Conservation (phyloP, 768 basidiomycete species). For the Guyanaporus albipodus region DNA sequence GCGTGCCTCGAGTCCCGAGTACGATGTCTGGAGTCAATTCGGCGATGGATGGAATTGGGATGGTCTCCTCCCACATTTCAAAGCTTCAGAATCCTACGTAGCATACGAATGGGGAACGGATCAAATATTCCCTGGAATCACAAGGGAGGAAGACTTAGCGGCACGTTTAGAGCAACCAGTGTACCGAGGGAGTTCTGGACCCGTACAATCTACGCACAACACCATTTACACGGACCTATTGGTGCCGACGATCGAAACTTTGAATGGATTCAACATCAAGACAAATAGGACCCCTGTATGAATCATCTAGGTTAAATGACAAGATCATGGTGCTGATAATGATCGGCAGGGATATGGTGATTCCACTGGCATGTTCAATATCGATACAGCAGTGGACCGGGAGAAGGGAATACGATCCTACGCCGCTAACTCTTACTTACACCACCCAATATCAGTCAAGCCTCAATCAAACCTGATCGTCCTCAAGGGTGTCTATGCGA, state of each 20-base stretch:
- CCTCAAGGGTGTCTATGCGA: constrained; percentile 6
- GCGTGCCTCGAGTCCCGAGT: constrained; percentile 18
- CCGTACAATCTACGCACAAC: constrained; percentile 15
- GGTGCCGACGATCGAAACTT: constrained; percentile 7
- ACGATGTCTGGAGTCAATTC: constrained; percentile 18
- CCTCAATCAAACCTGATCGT: constrained; percentile 12
- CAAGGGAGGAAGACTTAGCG: constrained; percentile 4
- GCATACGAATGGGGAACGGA: constrained; percentile 8
- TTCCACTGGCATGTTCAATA: constrained; percentile 18
- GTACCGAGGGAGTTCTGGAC: constrained; percentile 10
- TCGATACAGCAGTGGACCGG: constrained; percentile 17
- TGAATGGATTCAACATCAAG: constrained; percentile 9
- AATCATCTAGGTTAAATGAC: background rate
- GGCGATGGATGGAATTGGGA: constrained; percentile 17
- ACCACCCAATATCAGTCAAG: constrained; percentile 2
- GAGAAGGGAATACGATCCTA: constrained; percentile 14
- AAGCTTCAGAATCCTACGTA: constrained; percentile 9
- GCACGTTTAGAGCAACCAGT: constrained; percentile 7
- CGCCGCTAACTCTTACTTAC: constrained; percentile 16
- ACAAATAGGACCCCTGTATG: constrained; percentile 13
- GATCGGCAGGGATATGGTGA: constrained; percentile 7
- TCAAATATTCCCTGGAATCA: constrained; percentile 14
- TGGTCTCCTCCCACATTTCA: constrained; percentile 14
- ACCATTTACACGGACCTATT: constrained; percentile 13
- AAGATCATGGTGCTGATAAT: background rate